phyloP scores from a whole-genome alignment of 345 rosid genomes.

The Eucalyptus erythrocorys region DNA sequence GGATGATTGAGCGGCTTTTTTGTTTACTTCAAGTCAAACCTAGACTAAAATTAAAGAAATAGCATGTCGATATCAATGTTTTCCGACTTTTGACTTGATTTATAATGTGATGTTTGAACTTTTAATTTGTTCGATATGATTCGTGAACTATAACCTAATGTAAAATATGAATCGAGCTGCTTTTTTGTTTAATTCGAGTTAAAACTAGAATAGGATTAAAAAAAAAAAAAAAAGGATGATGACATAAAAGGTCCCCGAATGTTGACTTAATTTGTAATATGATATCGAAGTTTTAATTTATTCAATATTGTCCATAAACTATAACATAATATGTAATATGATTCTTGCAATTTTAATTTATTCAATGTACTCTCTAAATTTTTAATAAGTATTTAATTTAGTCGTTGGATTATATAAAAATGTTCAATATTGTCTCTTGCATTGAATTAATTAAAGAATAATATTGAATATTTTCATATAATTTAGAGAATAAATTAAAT shows the following conservation, averaged over 20 bases:
- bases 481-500: too few relatives aligned
- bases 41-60: too few relatives aligned
- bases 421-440: background rate
- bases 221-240: fast-evolving
- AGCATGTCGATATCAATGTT: too few relatives aligned
- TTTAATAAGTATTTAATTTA: too few relatives aligned
- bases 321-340: background rate
- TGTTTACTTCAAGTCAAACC: too few relatives aligned
- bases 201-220: too few relatives aligned
- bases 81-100: too few relatives aligned
- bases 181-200: too few relatives aligned
- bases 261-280: background rate
- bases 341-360: too few relatives aligned
- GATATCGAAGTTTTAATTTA: background rate
- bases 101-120: fast-evolving
- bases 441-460: background rate
- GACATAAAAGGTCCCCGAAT: background rate
- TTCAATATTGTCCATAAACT: background rate
- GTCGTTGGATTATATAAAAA: background rate
- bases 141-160: fast-evolving
- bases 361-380: fast-evolving
- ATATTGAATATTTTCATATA: background rate
- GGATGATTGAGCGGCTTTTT: background rate
- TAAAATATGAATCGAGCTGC: too few relatives aligned
- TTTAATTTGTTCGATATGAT: too few relatives aligned